Conservation (phyloP, 352 stramenopile species). For the Sclerospora graminicola region DNA sequence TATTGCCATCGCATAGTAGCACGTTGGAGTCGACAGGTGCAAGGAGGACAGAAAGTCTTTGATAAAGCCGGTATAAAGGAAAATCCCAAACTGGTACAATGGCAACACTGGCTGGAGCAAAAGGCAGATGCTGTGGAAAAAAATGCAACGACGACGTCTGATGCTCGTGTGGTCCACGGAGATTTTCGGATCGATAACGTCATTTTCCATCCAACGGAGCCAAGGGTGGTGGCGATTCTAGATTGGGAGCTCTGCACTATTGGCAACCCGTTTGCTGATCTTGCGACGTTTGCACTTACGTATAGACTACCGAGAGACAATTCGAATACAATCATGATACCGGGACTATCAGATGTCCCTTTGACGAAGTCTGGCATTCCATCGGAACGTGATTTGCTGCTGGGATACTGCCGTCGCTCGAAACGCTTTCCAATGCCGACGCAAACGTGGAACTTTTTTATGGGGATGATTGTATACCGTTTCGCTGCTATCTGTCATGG, state of each 20-base stretch:
- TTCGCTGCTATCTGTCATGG: slow-evolving; percentile 74
- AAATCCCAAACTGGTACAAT: slow-evolving; percentile 36
- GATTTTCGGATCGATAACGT: slow-evolving; percentile 86
- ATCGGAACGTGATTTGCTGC: slow-evolving; percentile 41
- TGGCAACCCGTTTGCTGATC: slow-evolving; percentile 72
- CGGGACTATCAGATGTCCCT: slow-evolving; percentile 29
- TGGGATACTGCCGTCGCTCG: slow-evolving; percentile 48
- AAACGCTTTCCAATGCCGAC: slow-evolving; percentile 37
- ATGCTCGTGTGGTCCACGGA: slow-evolving; percentile 61
- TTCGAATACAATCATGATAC: slow-evolving; percentile 39
- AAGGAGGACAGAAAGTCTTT: slow-evolving; percentile 37
- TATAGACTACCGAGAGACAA: slow-evolving; percentile 39
- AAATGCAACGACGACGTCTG: slow-evolving; percentile 26
- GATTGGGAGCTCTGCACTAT: slow-evolving; percentile 87
- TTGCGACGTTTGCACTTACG: slow-evolving; percentile 52
- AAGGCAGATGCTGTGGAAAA: slow-evolving; percentile 40
- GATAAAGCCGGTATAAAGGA: slow-evolving; percentile 37
- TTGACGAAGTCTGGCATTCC: slow-evolving; percentile 58
- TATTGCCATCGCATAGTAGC: slow-evolving; percentile 68
- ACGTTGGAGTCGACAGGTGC: slow-evolving; percentile 65
- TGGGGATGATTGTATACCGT: slow-evolving; percentile 61
- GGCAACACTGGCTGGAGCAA: slow-evolving; percentile 49
- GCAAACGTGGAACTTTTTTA: slow-evolving; percentile 65
- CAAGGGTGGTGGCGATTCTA: slow-evolving; percentile 66
- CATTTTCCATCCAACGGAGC: slow-evolving; percentile 81